Conservation (phyloP, 1,284 basidiomycete species). For the Xanthoconium separans region DNA sequence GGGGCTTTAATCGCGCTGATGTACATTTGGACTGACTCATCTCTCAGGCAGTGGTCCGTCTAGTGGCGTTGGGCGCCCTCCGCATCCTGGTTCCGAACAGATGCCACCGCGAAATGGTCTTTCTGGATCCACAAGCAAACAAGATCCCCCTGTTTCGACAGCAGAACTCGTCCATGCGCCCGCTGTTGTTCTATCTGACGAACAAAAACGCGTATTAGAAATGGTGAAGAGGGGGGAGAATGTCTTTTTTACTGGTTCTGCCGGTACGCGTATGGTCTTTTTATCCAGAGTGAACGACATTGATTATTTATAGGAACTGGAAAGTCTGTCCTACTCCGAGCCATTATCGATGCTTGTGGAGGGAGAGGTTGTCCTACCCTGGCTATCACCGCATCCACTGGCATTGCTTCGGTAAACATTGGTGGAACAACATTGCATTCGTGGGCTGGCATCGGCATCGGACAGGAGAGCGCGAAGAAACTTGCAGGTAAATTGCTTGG, state of each 20-base stretch:
- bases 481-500: conserved; percentile 67
- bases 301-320: conserved; percentile 71
- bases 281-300: not conserved
- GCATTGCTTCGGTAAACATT: conserved; percentile 94
- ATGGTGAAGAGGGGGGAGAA: conserved; percentile 53
- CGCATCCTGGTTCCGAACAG: not conserved
- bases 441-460: conserved; percentile 89
- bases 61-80: not conserved
- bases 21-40: not conserved
- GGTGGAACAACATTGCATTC: conserved; percentile 93
- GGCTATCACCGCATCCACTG: conserved; percentile 90
- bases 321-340: conserved; percentile 91
- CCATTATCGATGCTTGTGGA: conserved; percentile 72
- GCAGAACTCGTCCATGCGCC: not conserved
- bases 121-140: not conserved
- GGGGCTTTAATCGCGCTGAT: not conserved
- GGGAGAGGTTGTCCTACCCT: conserved; percentile 68
- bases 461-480: conserved; percentile 62
- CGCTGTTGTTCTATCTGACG: conserved; percentile 39
- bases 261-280: conserved; percentile 46
- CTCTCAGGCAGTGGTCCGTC: conserved; percentile 15
- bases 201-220: conserved; percentile 53
- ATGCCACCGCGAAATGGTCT: not conserved
- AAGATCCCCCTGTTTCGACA: not conserved
- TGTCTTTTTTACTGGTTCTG: conserved; percentile 84